phyloP scores from a whole-genome alignment of 139 green algal genomes.

The Chlamydomonas urium region DNA sequence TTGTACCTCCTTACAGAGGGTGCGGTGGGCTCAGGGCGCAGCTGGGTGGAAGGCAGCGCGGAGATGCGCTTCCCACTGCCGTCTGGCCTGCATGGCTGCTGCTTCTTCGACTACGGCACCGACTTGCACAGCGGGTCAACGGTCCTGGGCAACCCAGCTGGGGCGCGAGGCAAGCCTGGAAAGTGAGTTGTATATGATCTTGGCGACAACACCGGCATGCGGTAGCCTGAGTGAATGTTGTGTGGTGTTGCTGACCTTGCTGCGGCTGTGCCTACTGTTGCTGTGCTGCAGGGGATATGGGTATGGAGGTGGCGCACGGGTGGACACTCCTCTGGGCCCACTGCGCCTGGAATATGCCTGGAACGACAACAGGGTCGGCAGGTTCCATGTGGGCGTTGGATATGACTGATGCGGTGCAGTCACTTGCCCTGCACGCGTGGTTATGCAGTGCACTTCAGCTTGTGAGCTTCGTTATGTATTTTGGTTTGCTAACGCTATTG shows the following conservation, averaged over 20 bases:
- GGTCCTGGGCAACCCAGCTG: slow-evolving; percentile 87
- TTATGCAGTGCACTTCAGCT: too few relatives aligned
- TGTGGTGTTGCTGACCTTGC: neutral
- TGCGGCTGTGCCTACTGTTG: neutral
- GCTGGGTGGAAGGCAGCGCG: slow-evolving; percentile 70
- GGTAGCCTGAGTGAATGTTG: neutral
- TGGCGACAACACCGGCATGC: neutral
- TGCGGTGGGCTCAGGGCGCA: slow-evolving; percentile 79
- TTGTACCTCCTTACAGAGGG: slow-evolving; percentile 70
- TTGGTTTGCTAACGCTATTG: slow-evolving; percentile 90
- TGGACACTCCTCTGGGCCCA: slow-evolving; percentile 89
- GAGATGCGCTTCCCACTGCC: slow-evolving; percentile 80
- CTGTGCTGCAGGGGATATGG: slow-evolving; percentile 63
- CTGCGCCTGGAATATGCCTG: slow-evolving; percentile 94
- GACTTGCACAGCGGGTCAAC: slow-evolving; percentile 82
- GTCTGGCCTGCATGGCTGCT: slow-evolving; percentile 58
- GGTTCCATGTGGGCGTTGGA: slow-evolving; percentile 93
- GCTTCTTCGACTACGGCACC: slow-evolving; percentile 89
- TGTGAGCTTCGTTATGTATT: too few relatives aligned
- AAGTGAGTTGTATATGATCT: slow-evolving; percentile 1
- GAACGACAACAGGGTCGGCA: slow-evolving; percentile 68
- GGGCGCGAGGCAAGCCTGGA: slow-evolving; percentile 49
- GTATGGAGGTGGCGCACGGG: slow-evolving; percentile 76
- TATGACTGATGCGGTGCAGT: slow-evolving; percentile 71
- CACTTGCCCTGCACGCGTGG: slow-evolving; percentile 54